Evolutionary conservation across 1,139 yeast genomes (phyloP), one percentile per base, ranked within the genome.

Genomic region (Blastobotrys arbuscula): DNA sequence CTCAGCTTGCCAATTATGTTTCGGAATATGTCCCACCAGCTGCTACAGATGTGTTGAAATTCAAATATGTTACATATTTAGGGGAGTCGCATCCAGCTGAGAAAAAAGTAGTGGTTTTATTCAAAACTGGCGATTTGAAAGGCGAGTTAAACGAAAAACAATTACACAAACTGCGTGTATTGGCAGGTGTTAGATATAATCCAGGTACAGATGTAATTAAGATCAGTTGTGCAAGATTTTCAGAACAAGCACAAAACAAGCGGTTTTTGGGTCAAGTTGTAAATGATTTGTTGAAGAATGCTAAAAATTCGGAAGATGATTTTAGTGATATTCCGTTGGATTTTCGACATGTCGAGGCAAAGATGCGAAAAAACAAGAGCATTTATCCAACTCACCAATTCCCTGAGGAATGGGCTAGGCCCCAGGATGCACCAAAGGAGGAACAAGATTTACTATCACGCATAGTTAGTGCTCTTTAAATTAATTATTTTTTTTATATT

Each of bases 341-440:
- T 64, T 79, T 76, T 26, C 81, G 96, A 65, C 92, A 84, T 64
- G 72, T 73, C 23, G 62, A 69, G 35, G 75, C 74, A 55, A 75
- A 74, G 63, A 64, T 69, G 50, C 65, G 69, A 50, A 66, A 77
- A 39, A 59, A 62, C 51, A 61, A 64, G 58, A 41, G 60, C 19
- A 46, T 55, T 18, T 62, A 63, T 50, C 68, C 68, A 1, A 50
- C 56, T 45, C 60, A 59, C 50, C 58, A 66, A 47, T 90, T 87
- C 72, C 97, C 97, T 9, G 80, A 81, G 54, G 79, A 75, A 45
- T 92, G 98, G 98, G 81, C 79, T 62, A 79, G 88, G 59, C 95
- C 95, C 5, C 54, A 60, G 38, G 64, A 61, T 43, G 57, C 63
- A 12, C 64, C 65, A 10, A 49, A 49, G 23, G 26, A 16, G 12